A percentile compares a stretch with the other conserved stretches of the same genome.
phyloP scores from a whole-genome alignment of 1,139 yeast genomes.

The Geotrichum macrosporum region DNA sequence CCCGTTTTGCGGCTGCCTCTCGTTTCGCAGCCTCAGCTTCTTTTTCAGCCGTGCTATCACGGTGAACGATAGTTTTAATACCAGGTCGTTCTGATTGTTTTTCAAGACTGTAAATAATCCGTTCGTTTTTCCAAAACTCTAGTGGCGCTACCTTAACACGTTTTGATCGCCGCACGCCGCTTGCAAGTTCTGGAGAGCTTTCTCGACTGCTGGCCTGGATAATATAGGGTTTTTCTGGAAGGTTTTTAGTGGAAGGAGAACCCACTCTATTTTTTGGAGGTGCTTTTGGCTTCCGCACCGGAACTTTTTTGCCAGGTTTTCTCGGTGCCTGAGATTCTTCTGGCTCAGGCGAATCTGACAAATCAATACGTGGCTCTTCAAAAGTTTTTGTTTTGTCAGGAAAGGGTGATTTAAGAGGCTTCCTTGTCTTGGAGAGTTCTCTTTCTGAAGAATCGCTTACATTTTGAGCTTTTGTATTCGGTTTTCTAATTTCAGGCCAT shows the following conservation, averaged over 20 bases:
- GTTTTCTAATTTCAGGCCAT: conserved; percentile 5
- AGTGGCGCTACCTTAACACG: conserved; percentile 68
- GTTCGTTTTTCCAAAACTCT: conserved; percentile 83
- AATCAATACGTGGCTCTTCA: too few species aligned
- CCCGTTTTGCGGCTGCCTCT: conserved; percentile 4
- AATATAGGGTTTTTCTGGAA: not conserved
- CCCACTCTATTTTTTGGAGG: too few species aligned
- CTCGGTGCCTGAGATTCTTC: too few species aligned
- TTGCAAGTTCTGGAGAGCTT: conserved; percentile 28
- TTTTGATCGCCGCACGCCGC: conserved; percentile 48
- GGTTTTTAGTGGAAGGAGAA: not conserved
- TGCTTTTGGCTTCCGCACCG: too few species aligned
- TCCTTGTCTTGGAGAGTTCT: too few species aligned
- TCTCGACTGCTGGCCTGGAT: conserved; percentile 7
- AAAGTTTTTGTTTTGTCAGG: too few species aligned
- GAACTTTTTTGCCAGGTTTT: too few species aligned
- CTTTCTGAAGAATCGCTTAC: too few species aligned
- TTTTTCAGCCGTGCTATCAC: conserved; percentile 12
- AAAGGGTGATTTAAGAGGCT: not conserved
- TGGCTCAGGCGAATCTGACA: too few species aligned
- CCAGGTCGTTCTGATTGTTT: conserved; percentile 34
- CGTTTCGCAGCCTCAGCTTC: conserved; percentile 9
- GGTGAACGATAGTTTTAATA: conserved; percentile 30
- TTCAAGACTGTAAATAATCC: conserved; percentile 54
- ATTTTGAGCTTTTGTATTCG: not conserved